Evolutionary conservation across 2,329 filamentous ascomycete species (phyloP).

Genomic region (Ophiocordyceps polyrhachis-furcata): DNA sequence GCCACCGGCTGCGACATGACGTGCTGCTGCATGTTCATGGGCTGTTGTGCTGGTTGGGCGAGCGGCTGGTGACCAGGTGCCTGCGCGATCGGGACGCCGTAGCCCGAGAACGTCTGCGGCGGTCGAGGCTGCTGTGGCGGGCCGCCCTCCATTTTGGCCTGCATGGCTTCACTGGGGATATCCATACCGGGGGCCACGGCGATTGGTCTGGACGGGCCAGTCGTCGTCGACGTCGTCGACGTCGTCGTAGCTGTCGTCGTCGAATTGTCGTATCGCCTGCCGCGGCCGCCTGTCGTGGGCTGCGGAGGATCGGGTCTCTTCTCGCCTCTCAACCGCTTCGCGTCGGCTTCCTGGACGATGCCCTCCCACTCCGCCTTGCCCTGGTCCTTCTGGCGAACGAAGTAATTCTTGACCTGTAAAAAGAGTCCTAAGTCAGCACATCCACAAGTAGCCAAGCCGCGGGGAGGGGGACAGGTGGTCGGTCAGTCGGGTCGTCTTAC

Average conservation of each 20-base stretch:
- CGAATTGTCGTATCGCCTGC: conserved; percentile 30
- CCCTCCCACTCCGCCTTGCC: conserved; percentile 39
- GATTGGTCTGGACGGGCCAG: conserved; percentile 18
- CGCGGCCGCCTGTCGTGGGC: conserved; percentile 28
- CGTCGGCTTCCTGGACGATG: conserved; percentile 41
- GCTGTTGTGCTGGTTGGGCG: conserved; percentile 9
- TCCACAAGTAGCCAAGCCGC: background rate
- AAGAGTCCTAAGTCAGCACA: conserved; percentile 3
- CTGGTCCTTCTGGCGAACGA: conserved; percentile 41
- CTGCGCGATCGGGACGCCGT: conserved; percentile 28
- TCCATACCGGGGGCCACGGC: conserved; percentile 28
- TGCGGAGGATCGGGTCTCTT: conserved; percentile 39
- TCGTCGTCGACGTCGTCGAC: conserved; percentile 2
- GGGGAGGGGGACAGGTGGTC: background rate
- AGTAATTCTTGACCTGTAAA: conserved; percentile 48
- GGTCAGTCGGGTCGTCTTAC: conserved; percentile 23
- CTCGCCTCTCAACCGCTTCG: conserved; percentile 35
- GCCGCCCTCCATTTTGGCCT: conserved; percentile 26
- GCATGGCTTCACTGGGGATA: conserved; percentile 23
- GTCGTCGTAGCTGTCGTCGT: conserved; percentile 11
- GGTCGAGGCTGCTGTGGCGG: conserved; percentile 12
- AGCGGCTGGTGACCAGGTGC: conserved; percentile 12
- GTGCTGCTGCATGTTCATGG: conserved; percentile 16
- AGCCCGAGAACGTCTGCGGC: conserved; percentile 22
- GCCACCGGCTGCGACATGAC: conserved; percentile 14